Evolutionary conservation across 2,329 filamentous ascomycete species (phyloP).

Genomic region (Aspergillus neotritici): DNA sequence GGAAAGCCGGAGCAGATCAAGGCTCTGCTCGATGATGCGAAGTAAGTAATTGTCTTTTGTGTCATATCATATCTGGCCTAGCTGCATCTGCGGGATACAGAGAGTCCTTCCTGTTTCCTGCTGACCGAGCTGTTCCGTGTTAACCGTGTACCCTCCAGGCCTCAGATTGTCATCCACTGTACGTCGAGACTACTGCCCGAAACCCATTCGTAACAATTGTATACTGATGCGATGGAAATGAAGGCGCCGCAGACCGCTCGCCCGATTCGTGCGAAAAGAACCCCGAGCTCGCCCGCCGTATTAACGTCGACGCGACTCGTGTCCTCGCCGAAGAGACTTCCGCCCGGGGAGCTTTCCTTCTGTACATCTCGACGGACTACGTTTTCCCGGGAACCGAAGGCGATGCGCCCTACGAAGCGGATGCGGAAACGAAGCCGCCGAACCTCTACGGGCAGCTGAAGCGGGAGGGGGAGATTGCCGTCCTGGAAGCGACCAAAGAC

Average conservation of each 20-base stretch:
- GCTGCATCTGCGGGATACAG: neutral
- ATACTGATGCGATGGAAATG: constrained; percentile 7
- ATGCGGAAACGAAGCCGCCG: constrained; percentile 60
- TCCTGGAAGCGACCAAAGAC: constrained; percentile 55
- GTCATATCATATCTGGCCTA: neutral
- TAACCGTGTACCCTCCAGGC: constrained; percentile 43
- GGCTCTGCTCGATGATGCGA: constrained; percentile 47
- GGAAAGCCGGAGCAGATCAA: constrained; percentile 43
- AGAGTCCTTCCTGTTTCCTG: neutral
- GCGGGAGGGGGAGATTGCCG: constrained; percentile 63
- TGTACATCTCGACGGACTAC: constrained; percentile 69
- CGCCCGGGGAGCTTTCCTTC: constrained; percentile 44
- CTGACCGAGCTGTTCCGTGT: constrained; percentile 1
- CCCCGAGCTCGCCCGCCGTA: constrained; percentile 64
- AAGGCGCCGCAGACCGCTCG: constrained; percentile 80
- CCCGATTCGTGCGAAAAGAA: constrained; percentile 80
- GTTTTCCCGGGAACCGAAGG: constrained; percentile 71
- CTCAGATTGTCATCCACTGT: constrained; percentile 78
- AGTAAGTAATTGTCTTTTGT: constrained; percentile 33
- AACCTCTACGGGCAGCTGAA: constrained; percentile 77
- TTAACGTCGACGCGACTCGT: constrained; percentile 69
- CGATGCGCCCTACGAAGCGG: constrained; percentile 74
- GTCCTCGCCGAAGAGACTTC: constrained; percentile 63
- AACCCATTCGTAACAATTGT: neutral
- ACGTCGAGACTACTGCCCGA: constrained; percentile 26